Conservation (phyloP, 257 asterid genomes). For the Nicotiana otophora region DNA sequence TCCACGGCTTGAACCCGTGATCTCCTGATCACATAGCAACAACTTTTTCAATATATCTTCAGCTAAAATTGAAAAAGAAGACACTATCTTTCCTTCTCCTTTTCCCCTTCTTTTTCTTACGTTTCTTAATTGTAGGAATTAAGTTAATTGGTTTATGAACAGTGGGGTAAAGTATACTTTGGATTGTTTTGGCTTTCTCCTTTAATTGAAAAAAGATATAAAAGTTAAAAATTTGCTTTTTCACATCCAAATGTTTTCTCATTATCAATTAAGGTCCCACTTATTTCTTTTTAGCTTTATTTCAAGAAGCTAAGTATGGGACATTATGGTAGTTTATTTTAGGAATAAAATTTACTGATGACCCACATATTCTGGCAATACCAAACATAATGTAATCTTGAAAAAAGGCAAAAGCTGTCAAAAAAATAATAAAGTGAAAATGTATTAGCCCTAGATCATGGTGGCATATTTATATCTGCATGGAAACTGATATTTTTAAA, state of each 20-base stretch:
- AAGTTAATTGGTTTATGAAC: not conserved
- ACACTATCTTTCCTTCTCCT: not conserved
- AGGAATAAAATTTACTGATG: not conserved
- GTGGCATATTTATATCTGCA: not conserved
- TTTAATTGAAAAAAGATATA: not conserved
- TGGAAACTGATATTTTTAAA: not conserved
- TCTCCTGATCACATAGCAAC: too few species aligned
- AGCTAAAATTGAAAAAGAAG: not conserved
- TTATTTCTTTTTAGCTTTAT: conserved; percentile 4
- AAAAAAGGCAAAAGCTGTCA: conserved; percentile 32
- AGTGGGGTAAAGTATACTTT: not conserved
- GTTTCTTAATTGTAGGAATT: not conserved
- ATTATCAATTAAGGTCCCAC: conserved; percentile 13
- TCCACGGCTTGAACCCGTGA: too few species aligned
- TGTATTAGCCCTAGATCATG: conserved; percentile 6
- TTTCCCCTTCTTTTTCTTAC: not conserved
- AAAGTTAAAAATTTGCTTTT: conserved; percentile 3
- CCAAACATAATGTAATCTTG: conserved; percentile 25
- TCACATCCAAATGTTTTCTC: not conserved
- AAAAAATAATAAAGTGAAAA: conserved; percentile 12
- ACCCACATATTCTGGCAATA: conserved; percentile 8
- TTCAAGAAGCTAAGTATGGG: not conserved
- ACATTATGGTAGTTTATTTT: not conserved
- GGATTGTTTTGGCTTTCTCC: not conserved
- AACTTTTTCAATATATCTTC: not conserved